phyloP scores from a whole-genome alignment of 148 eudicot genomes.

The Dianthus caryophyllus region DNA sequence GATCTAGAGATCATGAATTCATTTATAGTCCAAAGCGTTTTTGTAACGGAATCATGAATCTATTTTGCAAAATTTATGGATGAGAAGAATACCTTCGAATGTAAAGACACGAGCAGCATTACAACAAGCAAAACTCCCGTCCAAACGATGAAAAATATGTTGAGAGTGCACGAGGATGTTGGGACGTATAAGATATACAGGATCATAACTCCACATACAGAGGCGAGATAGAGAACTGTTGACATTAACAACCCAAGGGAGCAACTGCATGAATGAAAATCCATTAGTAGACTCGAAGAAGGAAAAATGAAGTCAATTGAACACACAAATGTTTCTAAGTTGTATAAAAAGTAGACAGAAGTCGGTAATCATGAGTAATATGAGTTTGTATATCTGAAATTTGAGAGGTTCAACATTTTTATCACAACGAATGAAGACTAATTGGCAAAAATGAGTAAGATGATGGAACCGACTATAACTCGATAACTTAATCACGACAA shows the following conservation, averaged over 20 bases:
- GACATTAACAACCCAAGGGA: slow-evolving; percentile 71
- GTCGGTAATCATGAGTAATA: not conserved
- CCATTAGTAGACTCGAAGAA: not conserved
- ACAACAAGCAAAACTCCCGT: slow-evolving; percentile 67
- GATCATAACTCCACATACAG: slow-evolving; percentile 60
- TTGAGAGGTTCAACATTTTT: not conserved
- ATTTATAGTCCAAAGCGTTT: not conserved
- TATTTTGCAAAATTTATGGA: not conserved
- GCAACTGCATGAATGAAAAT: slow-evolving; percentile 45
- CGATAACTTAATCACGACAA: not conserved
- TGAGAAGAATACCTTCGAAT: slow-evolving; percentile 61
- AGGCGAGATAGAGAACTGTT: slow-evolving; percentile 64
- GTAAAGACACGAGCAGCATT: slow-evolving; percentile 76
- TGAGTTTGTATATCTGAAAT: not conserved
- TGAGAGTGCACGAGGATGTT: slow-evolving; percentile 66
- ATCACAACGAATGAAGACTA: not conserved
- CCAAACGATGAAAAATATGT: slow-evolving; percentile 94
- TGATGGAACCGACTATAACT: not conserved
- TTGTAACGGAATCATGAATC: not conserved
- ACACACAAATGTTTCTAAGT: not conserved
- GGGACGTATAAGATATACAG: slow-evolving; percentile 67
- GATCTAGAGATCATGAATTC: not conserved
- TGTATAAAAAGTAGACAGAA: not conserved
- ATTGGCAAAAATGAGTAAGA: no score
- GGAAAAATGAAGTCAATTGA: not conserved